Conservation (phyloP, 108 stramenopile genomes). For the Pseudonitzschia pungens region DNA sequence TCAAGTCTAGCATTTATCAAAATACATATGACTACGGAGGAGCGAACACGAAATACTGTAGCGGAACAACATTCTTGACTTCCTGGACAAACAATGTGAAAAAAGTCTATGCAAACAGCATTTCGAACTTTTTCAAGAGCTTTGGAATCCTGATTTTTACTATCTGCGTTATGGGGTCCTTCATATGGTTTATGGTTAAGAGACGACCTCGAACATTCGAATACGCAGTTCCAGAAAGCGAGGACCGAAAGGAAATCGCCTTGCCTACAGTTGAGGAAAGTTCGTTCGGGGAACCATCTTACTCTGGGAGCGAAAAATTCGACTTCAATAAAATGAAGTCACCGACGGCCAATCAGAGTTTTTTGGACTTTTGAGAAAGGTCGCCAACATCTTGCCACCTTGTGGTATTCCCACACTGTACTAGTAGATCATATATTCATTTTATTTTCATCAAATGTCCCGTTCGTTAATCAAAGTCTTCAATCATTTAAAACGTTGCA, state of each 20-base stretch:
- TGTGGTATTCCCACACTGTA: neutral
- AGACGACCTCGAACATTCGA: constrained; percentile 18
- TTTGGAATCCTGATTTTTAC: constrained; percentile 45
- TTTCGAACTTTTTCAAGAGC: constrained; percentile 38
- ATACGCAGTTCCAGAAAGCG: constrained; percentile 15
- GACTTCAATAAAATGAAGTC: constrained; percentile 34
- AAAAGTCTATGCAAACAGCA: constrained; percentile 22
- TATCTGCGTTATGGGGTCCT: constrained; percentile 21
- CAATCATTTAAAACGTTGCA: too few species aligned
- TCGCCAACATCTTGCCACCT: neutral
- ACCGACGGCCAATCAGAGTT: constrained; percentile 13
- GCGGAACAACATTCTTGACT: constrained; percentile 38
- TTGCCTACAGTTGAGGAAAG: neutral
- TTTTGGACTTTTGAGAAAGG: constrained; percentile 32
- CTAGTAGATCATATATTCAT: constrained; percentile 7
- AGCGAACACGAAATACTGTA: constrained; percentile 50
- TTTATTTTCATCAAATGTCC: neutral
- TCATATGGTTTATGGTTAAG: constrained; percentile 23
- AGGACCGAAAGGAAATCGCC: neutral
- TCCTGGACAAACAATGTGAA: constrained; percentile 29
- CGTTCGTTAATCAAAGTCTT: too few species aligned
- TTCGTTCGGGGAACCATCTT: neutral
- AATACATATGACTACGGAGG: constrained; percentile 53
- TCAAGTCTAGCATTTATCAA: constrained; percentile 27
- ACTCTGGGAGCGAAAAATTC: constrained; percentile 18